These are phyloP conservation scores for Claviceps fusiformis DNA, from an alignment of 2,329 filamentous ascomycete genomes.

Conservation along the genomic window DNA sequence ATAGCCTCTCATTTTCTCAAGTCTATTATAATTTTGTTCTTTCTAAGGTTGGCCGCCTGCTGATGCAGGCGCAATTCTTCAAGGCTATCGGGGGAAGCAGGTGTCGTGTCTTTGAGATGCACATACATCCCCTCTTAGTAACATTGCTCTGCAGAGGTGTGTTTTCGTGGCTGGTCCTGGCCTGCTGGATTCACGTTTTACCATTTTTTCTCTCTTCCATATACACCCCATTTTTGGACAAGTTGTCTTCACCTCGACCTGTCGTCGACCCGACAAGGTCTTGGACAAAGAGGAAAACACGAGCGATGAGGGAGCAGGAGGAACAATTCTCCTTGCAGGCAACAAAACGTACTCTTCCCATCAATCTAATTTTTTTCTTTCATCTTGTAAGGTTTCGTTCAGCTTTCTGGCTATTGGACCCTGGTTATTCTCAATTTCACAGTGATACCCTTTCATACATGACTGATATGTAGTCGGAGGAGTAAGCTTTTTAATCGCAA, in stretches of 20 bases:
- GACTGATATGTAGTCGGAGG: not conserved
- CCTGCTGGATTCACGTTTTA: conserved; percentile 12
- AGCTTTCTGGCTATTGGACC: conserved; percentile 9
- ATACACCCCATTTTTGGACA: conserved; percentile 6
- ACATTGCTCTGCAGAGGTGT: conserved; percentile 3
- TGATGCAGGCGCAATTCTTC: not conserved
- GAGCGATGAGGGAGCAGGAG: not conserved
- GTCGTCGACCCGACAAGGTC: not conserved
- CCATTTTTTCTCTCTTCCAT: conserved; percentile 10
- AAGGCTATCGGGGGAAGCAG: conserved; percentile 3
- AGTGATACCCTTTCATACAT: conserved; percentile 19
- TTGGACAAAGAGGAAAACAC: not conserved
- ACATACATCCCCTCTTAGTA: conserved; percentile 8
- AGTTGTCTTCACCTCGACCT: conserved; percentile 12
- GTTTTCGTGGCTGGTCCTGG: conserved; percentile 8
- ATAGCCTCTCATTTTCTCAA: not conserved
- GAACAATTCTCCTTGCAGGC: not conserved
- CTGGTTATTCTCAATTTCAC: conserved; percentile 16
- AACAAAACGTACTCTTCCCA: not conserved
- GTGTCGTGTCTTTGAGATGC: conserved; percentile 12
- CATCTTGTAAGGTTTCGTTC: conserved; percentile 7
- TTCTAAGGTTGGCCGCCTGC: not conserved
- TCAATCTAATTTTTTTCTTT: conserved; percentile 5
- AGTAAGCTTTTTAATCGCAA: not conserved
- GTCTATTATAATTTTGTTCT: not conserved